Conservation (phyloP, 106 monocot genomes). For the Acorus calamus region DNA sequence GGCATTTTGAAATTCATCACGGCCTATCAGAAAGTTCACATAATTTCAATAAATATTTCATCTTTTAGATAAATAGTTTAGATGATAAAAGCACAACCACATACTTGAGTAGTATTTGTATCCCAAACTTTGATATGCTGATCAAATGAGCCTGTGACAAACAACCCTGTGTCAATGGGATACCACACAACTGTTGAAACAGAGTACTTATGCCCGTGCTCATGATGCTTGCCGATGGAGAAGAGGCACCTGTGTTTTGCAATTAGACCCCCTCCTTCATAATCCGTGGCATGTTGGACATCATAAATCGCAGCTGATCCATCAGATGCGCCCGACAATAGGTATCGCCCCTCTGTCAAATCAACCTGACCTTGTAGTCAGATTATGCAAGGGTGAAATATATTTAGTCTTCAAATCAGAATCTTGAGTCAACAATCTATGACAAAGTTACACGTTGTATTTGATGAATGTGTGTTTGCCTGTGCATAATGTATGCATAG, state of each 20-base stretch:
- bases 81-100: neutral
- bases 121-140: conserved; percentile 94
- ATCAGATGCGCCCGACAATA: conserved; percentile 88
- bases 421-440: neutral
- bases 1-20: conserved; percentile 97
- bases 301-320: conserved; percentile 76
- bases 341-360: conserved; percentile 72
- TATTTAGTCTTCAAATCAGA: neutral
- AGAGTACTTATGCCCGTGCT: conserved; percentile 63
- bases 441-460: neutral
- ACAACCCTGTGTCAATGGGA: conserved; percentile 89
- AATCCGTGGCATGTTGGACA: conserved; percentile 44
- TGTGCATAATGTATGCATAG: too few species aligned
- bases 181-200: conserved; percentile 79
- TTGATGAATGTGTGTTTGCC: neutral
- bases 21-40: conserved; percentile 22
- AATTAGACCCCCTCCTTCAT: conserved; percentile 36
- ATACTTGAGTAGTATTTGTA: conserved; percentile 80
- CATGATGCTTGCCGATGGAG: conserved; percentile 65
- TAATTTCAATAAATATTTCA: too few species aligned
- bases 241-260: conserved; percentile 60
- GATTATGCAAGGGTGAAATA: conserved; percentile 7
- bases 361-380: conserved; percentile 59
- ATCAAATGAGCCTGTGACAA: conserved; percentile 84
- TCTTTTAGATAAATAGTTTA: too few species aligned